Evolutionary conservation across 2,329 filamentous ascomycete genomes (phyloP).

Genomic region (Alternaria panax): DNA sequence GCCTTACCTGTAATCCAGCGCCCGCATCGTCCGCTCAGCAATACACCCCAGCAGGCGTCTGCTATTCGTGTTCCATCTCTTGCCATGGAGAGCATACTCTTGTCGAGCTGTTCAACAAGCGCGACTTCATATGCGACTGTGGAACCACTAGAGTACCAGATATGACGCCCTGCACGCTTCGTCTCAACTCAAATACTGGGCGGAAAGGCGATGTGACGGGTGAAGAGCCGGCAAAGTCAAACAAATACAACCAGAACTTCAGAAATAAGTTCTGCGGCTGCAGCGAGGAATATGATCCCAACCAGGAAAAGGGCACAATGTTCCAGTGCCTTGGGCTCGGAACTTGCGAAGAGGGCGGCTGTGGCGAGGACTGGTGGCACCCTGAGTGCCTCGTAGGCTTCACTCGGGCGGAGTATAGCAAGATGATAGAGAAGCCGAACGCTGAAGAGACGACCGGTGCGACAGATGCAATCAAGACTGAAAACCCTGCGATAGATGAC

Average conservation of each 20-base stretch:
- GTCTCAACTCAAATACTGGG: conserved; percentile 75
- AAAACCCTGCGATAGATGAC: conserved; percentile 4
- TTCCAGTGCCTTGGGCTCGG: conserved; percentile 93
- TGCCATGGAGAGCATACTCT: conserved; percentile 95
- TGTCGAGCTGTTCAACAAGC: conserved; percentile 94
- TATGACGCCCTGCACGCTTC: conserved; percentile 76
- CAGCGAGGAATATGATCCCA: conserved; percentile 83
- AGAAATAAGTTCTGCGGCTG: conserved; percentile 92
- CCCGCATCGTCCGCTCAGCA: conserved; percentile 68
- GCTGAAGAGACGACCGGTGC: conserved; percentile 15
- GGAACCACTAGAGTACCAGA: conserved; percentile 81
- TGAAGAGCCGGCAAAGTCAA: conserved; percentile 73
- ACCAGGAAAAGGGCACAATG: conserved; percentile 95
- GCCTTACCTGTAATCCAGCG: conserved; percentile 89
- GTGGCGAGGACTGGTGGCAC: conserved; percentile 98
- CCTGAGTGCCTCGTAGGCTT: conserved; percentile 88
- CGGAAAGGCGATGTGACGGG: conserved; percentile 78
- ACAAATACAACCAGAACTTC: conserved; percentile 97
- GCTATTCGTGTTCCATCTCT: conserved; percentile 95
- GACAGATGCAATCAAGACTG: conserved; percentile 21
- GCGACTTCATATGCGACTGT: conserved; percentile 96
- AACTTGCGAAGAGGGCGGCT: conserved; percentile 80
- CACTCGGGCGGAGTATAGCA: conserved; percentile 74
- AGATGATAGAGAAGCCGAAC: conserved; percentile 38
- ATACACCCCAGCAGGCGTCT: conserved; percentile 81